These are phyloP conservation scores for Russula vinacea DNA, from an alignment of 768 basidiomycete species.

Conservation along the genomic window DNA sequence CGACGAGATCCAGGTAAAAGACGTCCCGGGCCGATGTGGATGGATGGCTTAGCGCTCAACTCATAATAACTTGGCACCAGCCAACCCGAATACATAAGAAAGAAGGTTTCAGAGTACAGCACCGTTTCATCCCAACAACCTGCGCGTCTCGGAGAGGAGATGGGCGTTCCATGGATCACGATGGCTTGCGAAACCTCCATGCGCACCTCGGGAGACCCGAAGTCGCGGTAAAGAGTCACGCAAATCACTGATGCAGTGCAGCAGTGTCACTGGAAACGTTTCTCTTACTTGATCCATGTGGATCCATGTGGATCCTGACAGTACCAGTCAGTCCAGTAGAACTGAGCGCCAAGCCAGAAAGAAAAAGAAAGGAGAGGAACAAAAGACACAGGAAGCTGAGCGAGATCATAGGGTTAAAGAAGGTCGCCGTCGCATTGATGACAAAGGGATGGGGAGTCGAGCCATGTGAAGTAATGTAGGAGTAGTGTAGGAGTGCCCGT, in stretches of 20 bases:
- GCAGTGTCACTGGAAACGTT: too few relatives aligned
- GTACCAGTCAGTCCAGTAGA: too few relatives aligned
- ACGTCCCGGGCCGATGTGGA: background rate
- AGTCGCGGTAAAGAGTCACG: background rate
- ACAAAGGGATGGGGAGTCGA: background rate
- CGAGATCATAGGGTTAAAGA: background rate
- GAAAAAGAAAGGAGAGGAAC: background rate
- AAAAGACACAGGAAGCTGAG: background rate
- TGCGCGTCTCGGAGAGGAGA: constrained; percentile 3
- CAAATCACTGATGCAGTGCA: background rate
- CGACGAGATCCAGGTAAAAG: background rate
- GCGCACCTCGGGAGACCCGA: too few relatives aligned
- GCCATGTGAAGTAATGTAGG: constrained; percentile 1
- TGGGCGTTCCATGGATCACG: background rate
- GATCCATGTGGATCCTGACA: background rate
- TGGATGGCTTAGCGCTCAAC: background rate
- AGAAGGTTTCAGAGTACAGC: background rate
- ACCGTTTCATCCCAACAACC: background rate
- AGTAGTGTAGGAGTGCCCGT: background rate
- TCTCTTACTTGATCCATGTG: background rate
- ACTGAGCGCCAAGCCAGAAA: background rate
- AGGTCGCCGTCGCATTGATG: background rate
- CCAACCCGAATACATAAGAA: background rate
- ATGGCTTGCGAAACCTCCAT: background rate
- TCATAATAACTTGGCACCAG: too few relatives aligned